Conservation (phyloP, 202 grass and related monocot genomes). For the Brachypodium distachyon region DNA sequence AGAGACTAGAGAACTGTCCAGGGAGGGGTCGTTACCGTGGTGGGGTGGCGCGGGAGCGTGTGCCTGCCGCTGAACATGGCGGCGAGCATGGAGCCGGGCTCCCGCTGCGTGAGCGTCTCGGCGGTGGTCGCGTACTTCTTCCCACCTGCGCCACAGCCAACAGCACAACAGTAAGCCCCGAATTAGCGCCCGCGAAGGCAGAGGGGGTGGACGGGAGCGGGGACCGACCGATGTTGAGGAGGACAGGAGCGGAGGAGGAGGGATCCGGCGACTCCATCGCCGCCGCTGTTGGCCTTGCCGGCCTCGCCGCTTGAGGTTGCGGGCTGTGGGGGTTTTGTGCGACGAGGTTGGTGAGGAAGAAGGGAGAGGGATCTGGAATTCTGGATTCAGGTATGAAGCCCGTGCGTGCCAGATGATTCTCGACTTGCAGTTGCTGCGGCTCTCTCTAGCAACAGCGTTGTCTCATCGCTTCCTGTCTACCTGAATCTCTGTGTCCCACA, state of each 20-base stretch:
- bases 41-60: slow-evolving; percentile 37
- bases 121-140: slow-evolving; percentile 70
- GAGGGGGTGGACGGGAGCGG: background rate
- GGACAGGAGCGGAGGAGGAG: slow-evolving; percentile 33
- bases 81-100: slow-evolving; percentile 80
- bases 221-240: slow-evolving; percentile 64
- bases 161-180: background rate
- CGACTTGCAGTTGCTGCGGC: background rate
- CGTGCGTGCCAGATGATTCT: background rate
- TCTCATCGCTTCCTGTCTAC: no score
- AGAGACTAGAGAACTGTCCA: background rate
- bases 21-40: slow-evolving; percentile 26
- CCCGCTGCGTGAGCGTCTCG: slow-evolving; percentile 83
- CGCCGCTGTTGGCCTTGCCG: background rate
- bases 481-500: no score
- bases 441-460: no score
- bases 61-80: slow-evolving; percentile 93
- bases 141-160: slow-evolving; percentile 38
- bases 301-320: background rate
- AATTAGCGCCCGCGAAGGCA: background rate
- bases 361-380: background rate
- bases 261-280: slow-evolving; percentile 31
- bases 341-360: background rate
- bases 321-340: background rate
- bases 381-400: background rate